phyloP scores from a whole-genome alignment of 306 rosid genomes.

The Castanea sativa region DNA sequence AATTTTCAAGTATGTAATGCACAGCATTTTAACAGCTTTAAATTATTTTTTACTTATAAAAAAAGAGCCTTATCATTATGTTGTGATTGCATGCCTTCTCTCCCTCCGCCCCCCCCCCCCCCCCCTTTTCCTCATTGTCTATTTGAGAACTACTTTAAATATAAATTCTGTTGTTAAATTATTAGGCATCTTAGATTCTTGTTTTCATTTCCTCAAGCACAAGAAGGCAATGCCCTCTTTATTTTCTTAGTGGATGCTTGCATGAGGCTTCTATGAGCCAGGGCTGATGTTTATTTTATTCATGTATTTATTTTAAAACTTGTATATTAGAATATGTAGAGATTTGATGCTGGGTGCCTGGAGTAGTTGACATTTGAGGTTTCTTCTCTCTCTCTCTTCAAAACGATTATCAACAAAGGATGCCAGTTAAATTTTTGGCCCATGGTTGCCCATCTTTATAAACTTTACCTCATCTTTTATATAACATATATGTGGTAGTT shows the following conservation, averaged over 20 bases:
- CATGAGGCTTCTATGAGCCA: too few species aligned
- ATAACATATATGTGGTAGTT: not conserved
- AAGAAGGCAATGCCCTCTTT: too few species aligned
- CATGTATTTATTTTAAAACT: not conserved
- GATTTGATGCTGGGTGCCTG: too few species aligned
- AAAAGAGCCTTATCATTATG: not conserved
- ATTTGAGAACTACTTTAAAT: not conserved
- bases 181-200: not conserved
- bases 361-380: too few species aligned
- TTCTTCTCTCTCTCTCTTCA: too few species aligned
- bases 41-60: too few species aligned
- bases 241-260: too few species aligned
- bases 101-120: too few species aligned
- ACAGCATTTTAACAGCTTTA: constrained; percentile 1
- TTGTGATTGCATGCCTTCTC: not conserved
- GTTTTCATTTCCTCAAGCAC: too few species aligned
- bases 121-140: not conserved
- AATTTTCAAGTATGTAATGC: constrained; percentile 9
- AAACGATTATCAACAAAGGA: too few species aligned
- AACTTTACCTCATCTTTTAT: not conserved
- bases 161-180: not conserved
- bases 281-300: not conserved
- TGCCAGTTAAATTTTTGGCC: not conserved
- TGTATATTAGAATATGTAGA: not conserved
- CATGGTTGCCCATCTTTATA: not conserved